Evolutionary conservation across 352 stramenopile genomes (phyloP), one percentile per base, ranked within the genome.

Genomic region (Globisporangium radiosum): DNA sequence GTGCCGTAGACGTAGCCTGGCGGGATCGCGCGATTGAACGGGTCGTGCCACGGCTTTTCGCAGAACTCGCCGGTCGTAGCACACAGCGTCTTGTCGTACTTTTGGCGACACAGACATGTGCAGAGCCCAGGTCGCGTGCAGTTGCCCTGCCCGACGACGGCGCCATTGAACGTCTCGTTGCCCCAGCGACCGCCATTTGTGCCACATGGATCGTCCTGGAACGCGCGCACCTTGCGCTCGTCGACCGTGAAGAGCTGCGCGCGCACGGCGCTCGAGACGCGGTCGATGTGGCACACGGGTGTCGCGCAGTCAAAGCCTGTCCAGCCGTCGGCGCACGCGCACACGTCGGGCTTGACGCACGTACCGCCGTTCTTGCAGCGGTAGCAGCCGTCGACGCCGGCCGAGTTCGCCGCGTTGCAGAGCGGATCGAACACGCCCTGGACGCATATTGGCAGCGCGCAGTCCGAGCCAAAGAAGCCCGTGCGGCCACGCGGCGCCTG

Each of bases 161-260:
- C 81, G 15, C 81, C 86, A 56, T 97, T 94, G 50, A 78, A 54
- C 37, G 64, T 56, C 49, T 95, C 81, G 53, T 87, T 82, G 49
- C 85, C 73, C 78, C 76, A 85, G 53, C 88, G 76, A 63, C 84
- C 73, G 50, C 87, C 88, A 43, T 74, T 68, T 58, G 88, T 83
- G 49, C 84, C 85, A 70, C 96, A 99, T 14, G 96, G 96, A 72
- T 99, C 95, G 7, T 69, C 83, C 63, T 98, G 93, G 62, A 99
- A 99, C 11, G 63, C 62, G 40, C 81, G 63, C 1, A 99, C 81
- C 63, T 98, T 98, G 36, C 75, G 63, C 55, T 97, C 82, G 64
- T 98, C 95, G 11, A 96, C 88, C 2, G 96, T 99, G 68, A 97
- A 93, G 42, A 99, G 77, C 60, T 98, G 80, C 8, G 64, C 65